Percentiles rank a stretch among this genome's conserved stretches.
phyloP scores from a whole-genome alignment of 495 filamentous ascomycete species.

The Astrothelium subdiscretum region DNA sequence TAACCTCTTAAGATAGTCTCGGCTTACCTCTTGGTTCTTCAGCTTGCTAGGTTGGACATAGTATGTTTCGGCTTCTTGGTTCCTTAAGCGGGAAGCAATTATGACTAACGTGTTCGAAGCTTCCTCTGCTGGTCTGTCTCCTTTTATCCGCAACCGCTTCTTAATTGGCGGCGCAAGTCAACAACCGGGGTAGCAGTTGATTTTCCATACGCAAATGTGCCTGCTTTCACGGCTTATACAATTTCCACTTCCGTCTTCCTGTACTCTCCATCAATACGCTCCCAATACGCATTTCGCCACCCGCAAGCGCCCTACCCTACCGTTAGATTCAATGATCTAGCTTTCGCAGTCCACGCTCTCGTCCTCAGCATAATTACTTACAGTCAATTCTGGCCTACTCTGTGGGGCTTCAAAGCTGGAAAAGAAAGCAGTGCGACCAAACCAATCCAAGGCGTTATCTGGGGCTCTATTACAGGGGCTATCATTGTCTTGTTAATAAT shows the following conservation, averaged over 20 bases:
- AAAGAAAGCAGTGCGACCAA: constrained; percentile 46
- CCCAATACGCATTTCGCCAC: constrained; percentile 77
- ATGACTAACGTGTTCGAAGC: not conserved
- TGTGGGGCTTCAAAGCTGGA: constrained; percentile 67
- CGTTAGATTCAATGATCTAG: constrained; percentile 80
- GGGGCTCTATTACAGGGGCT: constrained; percentile 52
- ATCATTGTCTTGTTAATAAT: constrained; percentile 39
- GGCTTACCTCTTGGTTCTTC: not conserved
- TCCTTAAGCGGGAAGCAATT: not conserved
- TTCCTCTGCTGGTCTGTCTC: constrained; percentile 44
- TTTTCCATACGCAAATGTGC: constrained; percentile 68
- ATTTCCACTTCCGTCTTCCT: constrained; percentile 62
- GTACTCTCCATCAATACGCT: constrained; percentile 62
- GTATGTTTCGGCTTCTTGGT: not conserved
- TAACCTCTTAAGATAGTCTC: not conserved
- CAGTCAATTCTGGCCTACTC: constrained; percentile 56
- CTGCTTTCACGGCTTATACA: constrained; percentile 73
- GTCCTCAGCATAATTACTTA: constrained; percentile 54
- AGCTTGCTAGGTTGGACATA: constrained; percentile 9
- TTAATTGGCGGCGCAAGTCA: constrained; percentile 61
- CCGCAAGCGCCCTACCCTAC: constrained; percentile 60
- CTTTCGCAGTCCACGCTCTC: constrained; percentile 71
- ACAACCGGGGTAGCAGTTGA: constrained; percentile 78
- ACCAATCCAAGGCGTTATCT: constrained; percentile 52
- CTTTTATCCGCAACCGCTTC: constrained; percentile 82